phyloP scores from a whole-genome alignment of 441 rosid genomes.

The Arabidopsis lyrata region DNA sequence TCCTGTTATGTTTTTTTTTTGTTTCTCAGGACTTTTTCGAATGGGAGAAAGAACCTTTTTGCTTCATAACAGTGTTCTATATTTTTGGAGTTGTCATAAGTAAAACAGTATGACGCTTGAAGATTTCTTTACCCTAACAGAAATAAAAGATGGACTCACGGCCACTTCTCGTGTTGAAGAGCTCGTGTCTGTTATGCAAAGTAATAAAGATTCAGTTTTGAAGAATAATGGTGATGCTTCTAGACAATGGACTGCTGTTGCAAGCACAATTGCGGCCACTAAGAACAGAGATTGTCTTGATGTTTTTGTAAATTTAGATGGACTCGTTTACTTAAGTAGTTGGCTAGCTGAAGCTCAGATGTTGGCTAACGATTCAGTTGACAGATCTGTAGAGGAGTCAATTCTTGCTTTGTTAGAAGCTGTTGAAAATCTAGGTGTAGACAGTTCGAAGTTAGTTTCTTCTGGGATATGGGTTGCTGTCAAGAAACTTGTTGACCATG shows the following conservation, averaged over 20 bases:
- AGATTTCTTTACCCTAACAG: constrained; percentile 90
- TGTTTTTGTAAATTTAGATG: constrained; percentile 85
- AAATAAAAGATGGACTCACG: constrained; percentile 94
- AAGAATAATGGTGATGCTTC: constrained; percentile 77
- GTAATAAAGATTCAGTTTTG: constrained; percentile 66
- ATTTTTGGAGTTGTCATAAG: constrained; percentile 53
- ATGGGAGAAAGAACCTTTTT: constrained; percentile 48
- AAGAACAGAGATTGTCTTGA: constrained; percentile 92
- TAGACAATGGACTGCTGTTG: constrained; percentile 96
- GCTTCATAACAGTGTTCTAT: constrained; percentile 40
- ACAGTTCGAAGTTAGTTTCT: constrained; percentile 67
- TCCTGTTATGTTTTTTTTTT: constrained; percentile 38
- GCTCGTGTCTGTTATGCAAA: constrained; percentile 76
- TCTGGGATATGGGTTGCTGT: constrained; percentile 84
- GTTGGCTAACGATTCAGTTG: constrained; percentile 55
- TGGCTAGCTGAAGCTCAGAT: constrained; percentile 82
- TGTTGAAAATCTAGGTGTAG: constrained; percentile 76
- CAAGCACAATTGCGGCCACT: constrained; percentile 81
- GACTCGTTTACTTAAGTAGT: constrained; percentile 72
- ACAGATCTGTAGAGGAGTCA: constrained; percentile 74
- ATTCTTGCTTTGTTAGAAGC: constrained; percentile 75
- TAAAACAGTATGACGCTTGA: constrained; percentile 86
- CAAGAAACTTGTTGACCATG: constrained; percentile 73
- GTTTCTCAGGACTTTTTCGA: constrained; percentile 37
- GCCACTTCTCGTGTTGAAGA: constrained; percentile 81